Evolutionary conservation across 2,329 filamentous ascomycete species (phyloP), one percentile per base, ranked within the genome.

Genomic region (Coniochaeta prunicola): DNA sequence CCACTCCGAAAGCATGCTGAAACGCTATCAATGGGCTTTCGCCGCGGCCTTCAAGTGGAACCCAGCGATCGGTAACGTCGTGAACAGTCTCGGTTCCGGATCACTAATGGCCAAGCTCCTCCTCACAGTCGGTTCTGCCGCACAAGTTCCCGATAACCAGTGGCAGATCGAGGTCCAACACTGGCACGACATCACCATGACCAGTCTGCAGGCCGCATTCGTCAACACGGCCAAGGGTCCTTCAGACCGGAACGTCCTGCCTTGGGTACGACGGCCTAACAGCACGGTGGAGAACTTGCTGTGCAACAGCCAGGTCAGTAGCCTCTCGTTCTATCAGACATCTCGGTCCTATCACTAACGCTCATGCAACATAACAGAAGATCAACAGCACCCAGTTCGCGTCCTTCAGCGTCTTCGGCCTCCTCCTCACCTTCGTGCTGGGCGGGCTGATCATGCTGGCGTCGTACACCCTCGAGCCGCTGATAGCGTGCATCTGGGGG

Each of bases 331-430:
- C 42, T 26, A 6, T 13, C 21, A n/a, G n/a, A n/a, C 21, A 8
- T 28, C 21, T 28, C 19, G 19, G 42, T 26, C 2, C 19, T 26
- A 19, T 4, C 3, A 17, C 26, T 50, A 2, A 50, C 45, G 48
- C 19, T 15, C 10, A 30, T 58, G 8, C 38, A 33, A 33, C 19
- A 3, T 15, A 12, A 15, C 57, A 70, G 67, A 70, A 68, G 63
- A 66, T 69, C 9, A 58, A 55, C 1, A 68, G 57, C 9, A 62
- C 62, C 0, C 57, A 48, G 3, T 65, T 67, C 54, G 57, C 54
- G 0, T 67, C 67, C 3, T 69, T 71, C 54, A 70, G 65, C 56
- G 17, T 70, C 26, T 68, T 71, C 30, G 63, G 64, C n/a, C 58
- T 71, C 8, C 34, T 58, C 28, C 64, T 68, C 50, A 66, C 64